phyloP scores from a whole-genome alignment of 2,329 filamentous ascomycete genomes.

The Fusarium sublunatum region DNA sequence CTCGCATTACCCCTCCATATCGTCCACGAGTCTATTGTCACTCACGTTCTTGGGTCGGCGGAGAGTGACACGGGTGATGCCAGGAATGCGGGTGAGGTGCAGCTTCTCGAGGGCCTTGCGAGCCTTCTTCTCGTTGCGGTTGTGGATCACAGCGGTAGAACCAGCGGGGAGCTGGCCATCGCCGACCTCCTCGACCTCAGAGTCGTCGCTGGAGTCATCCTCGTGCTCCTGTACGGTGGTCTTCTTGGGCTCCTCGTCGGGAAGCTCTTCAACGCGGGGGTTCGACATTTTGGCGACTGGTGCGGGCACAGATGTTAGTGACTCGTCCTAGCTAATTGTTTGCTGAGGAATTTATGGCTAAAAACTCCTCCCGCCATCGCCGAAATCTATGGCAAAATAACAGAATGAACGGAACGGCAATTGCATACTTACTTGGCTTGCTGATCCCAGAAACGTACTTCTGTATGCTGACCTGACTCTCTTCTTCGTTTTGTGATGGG shows the following conservation, averaged over 20 bases:
- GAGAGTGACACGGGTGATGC: slow-evolving; percentile 97
- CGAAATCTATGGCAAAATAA: slow-evolving; percentile 32
- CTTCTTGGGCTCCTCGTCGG: slow-evolving; percentile 90
- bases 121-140: slow-evolving; percentile 99
- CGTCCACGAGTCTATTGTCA: slow-evolving; percentile 47
- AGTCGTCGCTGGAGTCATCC: slow-evolving; percentile 75
- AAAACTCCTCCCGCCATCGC: slow-evolving; percentile 29
- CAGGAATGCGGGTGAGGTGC: slow-evolving; percentile 93
- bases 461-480: slow-evolving; percentile 48
- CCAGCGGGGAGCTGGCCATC: slow-evolving; percentile 84
- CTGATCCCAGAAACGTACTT: slow-evolving; percentile 49
- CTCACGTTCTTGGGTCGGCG: slow-evolving; percentile 98
- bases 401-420: slow-evolving; percentile 20
- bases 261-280: slow-evolving; percentile 96
- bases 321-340: slow-evolving; percentile 38
- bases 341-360: slow-evolving; percentile 30
- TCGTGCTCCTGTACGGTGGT: slow-evolving; percentile 79
- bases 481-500: slow-evolving; percentile 55
- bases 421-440: slow-evolving; percentile 52
- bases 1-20: slow-evolving; percentile 20
- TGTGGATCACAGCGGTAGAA: slow-evolving; percentile 91
- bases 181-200: slow-evolving; percentile 83
- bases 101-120: slow-evolving; percentile 99
- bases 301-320: slow-evolving; percentile 47
- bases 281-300: slow-evolving; percentile 83